phyloP scores from a whole-genome alignment of 1,284 basidiomycete species.

The Ganoderma multipileum region DNA sequence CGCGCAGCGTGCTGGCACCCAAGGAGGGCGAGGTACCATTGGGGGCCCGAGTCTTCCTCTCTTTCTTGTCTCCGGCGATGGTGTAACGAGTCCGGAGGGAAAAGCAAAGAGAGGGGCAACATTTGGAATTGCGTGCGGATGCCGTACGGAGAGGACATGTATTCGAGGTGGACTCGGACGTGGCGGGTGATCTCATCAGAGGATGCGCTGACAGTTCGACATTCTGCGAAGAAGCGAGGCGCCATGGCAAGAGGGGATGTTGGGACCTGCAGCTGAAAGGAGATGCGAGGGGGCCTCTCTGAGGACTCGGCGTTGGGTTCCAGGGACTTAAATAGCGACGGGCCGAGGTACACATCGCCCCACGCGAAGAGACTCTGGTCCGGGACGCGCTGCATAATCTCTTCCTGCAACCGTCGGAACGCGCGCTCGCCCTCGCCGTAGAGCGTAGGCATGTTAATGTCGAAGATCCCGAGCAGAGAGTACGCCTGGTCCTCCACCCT shows the following conservation, averaged over 20 bases:
- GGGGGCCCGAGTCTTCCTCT: background rate
- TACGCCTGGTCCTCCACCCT: conserved; percentile 1
- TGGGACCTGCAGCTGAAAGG: background rate
- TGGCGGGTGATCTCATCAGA: background rate
- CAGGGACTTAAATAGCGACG: background rate
- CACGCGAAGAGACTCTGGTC: conserved; percentile 2
- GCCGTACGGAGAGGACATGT: background rate
- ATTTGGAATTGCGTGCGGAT: background rate
- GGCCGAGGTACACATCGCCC: background rate
- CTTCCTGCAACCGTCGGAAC: background rate
- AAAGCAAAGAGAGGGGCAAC: background rate
- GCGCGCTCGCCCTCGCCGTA: background rate
- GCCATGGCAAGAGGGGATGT: background rate
- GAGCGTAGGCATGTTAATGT: conserved; percentile 1
- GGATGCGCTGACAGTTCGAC: background rate
- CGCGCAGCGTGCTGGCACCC: background rate
- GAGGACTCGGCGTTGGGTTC: background rate
- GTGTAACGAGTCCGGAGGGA: background rate
- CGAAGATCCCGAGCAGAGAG: background rate
- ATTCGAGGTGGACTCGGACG: background rate
- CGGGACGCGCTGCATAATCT: conserved; percentile 1
- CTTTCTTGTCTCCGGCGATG: background rate
- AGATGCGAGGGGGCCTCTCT: background rate
- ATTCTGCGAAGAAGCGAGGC: background rate
- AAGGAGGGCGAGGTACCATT: background rate